phyloP scores from a whole-genome alignment of 805 yeast species.

The Wickerhamomyces sydowiorum region DNA sequence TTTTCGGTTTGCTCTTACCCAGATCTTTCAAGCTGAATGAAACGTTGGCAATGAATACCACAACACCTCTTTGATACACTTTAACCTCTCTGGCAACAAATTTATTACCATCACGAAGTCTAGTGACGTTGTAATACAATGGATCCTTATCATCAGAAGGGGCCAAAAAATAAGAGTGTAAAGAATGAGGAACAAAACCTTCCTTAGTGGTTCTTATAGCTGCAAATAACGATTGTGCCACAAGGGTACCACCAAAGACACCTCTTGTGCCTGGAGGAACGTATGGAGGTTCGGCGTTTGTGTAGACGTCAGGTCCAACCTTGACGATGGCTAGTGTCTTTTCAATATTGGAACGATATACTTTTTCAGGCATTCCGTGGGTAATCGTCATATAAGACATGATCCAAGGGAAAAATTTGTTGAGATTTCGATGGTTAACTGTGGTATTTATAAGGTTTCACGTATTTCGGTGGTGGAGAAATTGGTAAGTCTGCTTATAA shows the following conservation, averaged over 20 bases:
- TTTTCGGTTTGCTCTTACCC: slow-evolving; percentile 4
- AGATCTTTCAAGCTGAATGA: slow-evolving; percentile 16
- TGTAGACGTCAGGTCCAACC: slow-evolving; percentile 10
- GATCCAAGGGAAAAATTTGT: background rate
- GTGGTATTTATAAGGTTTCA: background rate
- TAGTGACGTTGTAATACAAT: slow-evolving; percentile 48
- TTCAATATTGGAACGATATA: slow-evolving; percentile 11
- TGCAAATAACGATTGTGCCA: slow-evolving; percentile 61
- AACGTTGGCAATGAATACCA: slow-evolving; percentile 47
- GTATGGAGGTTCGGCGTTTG: slow-evolving; percentile 15
- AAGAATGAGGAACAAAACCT: slow-evolving; percentile 47
- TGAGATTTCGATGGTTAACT: background rate
- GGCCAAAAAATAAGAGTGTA: slow-evolving; percentile 56
- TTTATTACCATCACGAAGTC: slow-evolving; percentile 46
- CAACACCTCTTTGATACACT: slow-evolving; percentile 46
- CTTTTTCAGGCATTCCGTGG: background rate
- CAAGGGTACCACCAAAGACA: slow-evolving; percentile 65
- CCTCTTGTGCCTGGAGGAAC: slow-evolving; percentile 56
- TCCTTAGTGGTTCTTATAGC: slow-evolving; percentile 46
- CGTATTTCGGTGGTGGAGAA: background rate
- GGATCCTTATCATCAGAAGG: slow-evolving; percentile 44
- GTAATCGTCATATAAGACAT: background rate
- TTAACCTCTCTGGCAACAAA: slow-evolving; percentile 47
- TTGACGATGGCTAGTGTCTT: slow-evolving; percentile 8
- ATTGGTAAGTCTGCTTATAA: too few relatives aligned